Conservation (phyloP, 78 protist genomes). For the Dictyostelium citrinum region DNA sequence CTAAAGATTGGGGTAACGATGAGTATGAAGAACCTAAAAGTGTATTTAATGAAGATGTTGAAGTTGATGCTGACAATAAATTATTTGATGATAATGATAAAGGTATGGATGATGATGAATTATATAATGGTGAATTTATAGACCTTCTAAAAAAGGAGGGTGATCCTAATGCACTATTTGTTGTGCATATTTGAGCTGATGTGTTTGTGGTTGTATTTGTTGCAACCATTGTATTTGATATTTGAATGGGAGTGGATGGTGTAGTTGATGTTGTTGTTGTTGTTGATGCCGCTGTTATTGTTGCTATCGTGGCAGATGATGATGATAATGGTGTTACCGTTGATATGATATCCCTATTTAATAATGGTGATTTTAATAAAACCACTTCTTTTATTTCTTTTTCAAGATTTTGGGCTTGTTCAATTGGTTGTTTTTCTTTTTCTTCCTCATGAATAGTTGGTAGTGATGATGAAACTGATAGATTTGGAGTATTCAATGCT, state of each 20-base stretch:
- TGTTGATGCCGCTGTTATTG: background rate
- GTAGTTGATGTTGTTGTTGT: background rate
- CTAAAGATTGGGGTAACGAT: background rate
- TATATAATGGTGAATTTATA: constrained; percentile 1
- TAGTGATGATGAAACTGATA: background rate
- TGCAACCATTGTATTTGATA: background rate
- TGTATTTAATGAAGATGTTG: background rate
- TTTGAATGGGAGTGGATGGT: background rate
- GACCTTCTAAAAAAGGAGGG: constrained; percentile 15
- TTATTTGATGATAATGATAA: background rate
- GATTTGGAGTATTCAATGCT: background rate
- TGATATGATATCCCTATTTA: background rate
- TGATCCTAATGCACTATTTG: constrained; percentile 3
- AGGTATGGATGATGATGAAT: constrained; percentile 1
- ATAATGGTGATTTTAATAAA: background rate
- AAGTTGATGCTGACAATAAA: background rate
- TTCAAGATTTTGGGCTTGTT: background rate
- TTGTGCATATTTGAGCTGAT: background rate
- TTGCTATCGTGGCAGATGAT: background rate
- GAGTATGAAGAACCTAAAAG: background rate
- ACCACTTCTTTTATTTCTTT: background rate
- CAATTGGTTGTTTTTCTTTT: background rate
- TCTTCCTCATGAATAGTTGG: background rate
- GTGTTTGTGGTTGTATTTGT: background rate
- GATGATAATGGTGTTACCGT: background rate